These are phyloP conservation scores for Talaromyces amestolkiae DNA, from an alignment of 2,329 filamentous ascomycete genomes.

Conservation along the genomic window DNA sequence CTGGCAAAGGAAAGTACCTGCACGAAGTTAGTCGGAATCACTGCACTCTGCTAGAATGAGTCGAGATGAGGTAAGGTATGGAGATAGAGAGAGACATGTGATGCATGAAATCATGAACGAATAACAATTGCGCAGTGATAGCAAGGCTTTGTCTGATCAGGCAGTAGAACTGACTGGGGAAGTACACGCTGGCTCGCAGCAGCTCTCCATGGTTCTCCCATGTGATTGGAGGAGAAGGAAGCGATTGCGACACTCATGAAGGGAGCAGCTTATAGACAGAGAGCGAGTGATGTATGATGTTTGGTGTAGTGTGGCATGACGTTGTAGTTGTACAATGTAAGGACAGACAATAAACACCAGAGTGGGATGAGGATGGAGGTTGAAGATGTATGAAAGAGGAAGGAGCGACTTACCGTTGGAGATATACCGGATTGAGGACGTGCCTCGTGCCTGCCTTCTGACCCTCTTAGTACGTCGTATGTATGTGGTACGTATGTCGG, in stretches of 20 bases:
- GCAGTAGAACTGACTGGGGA: background rate
- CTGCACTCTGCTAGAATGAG: no score
- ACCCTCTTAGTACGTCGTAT: background rate
- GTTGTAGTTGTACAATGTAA: background rate
- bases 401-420: background rate
- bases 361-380: background rate
- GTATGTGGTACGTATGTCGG: background rate
- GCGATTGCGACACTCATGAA: background rate
- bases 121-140: background rate
- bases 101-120: background rate
- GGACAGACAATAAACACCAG: background rate
- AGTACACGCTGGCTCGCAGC: background rate
- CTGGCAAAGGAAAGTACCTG: background rate
- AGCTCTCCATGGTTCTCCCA: conserved; percentile 5
- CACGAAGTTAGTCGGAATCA: background rate
- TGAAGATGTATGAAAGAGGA: background rate
- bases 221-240: background rate
- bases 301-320: background rate
- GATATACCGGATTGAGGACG: background rate
- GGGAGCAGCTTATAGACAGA: background rate
- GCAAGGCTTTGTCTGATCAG: background rate
- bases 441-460: conserved; percentile 8
- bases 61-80: background rate
- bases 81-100: background rate
- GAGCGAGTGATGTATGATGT: background rate